Evolutionary conservation across 225 moss, liverwort and hornwort species (phyloP).

Genomic region (Sphagnum contortum): DNA sequence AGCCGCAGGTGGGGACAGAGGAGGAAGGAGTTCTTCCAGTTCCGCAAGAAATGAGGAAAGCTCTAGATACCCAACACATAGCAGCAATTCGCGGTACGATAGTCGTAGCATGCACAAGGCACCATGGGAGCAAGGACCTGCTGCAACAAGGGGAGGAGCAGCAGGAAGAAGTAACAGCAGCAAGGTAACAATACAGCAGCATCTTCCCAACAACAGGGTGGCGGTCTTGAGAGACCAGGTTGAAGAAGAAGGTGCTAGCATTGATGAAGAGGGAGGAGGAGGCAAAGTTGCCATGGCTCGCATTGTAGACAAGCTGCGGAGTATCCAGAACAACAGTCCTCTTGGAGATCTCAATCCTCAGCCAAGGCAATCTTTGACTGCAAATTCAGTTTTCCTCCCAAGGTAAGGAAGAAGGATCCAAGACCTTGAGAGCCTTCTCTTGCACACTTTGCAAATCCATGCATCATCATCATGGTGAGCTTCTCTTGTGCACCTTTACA

Average conservation of each 20-base stretch:
- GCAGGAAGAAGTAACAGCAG: constrained; percentile 3
- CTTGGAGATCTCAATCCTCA: constrained; percentile 12
- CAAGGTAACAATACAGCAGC: constrained; percentile 7
- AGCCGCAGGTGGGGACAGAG: constrained; percentile 6
- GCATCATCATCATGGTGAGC: no score
- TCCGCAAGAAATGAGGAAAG: constrained; percentile 5
- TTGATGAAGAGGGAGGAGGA: constrained; percentile 23
- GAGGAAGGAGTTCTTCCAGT: constrained; percentile 2
- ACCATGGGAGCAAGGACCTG: constrained; percentile 44
- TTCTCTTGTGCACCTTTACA: no score
- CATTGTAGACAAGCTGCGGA: constrained; percentile 87
- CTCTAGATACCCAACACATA: constrained; percentile 5
- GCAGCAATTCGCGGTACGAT: constrained; percentile 22
- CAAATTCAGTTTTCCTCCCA: constrained; percentile 43
- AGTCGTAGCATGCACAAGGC: constrained; percentile 43
- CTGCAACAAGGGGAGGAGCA: constrained; percentile 4
- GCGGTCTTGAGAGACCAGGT: constrained; percentile 10
- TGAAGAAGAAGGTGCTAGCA: constrained; percentile 12
- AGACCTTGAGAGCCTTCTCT: no score
- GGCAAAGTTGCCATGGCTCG: constrained; percentile 81
- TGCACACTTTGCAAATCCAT: no score
- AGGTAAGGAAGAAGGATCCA: constrained; percentile 14
- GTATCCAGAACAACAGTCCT: constrained; percentile 39
- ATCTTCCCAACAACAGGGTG: constrained; percentile 1
- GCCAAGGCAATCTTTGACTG: constrained; percentile 23